Evolutionary conservation across 2,329 filamentous ascomycete species (phyloP).

Genomic region (Colletotrichum musae): DNA sequence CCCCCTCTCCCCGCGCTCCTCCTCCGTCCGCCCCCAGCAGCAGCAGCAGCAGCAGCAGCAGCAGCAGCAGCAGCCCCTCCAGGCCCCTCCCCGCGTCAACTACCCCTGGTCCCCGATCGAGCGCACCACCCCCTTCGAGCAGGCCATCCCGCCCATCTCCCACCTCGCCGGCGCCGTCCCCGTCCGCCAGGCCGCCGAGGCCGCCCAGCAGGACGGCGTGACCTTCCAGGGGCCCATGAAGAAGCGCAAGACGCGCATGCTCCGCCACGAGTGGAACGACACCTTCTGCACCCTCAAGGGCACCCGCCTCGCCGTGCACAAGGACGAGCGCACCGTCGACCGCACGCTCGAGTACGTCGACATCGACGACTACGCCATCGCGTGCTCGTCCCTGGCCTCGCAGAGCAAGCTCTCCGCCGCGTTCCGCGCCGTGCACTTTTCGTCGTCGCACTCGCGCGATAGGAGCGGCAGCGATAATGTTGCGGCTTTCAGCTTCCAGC

Average conservation of each 20-base stretch:
- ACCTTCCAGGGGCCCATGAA: constrained; percentile 91
- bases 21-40: constrained; percentile 43
- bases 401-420: constrained; percentile 87
- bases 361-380: constrained; percentile 90
- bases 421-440: constrained; percentile 83
- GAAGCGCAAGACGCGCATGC: constrained; percentile 90
- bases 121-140: constrained; percentile 60
- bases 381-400: constrained; percentile 82
- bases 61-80: constrained; percentile 52
- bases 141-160: constrained; percentile 55
- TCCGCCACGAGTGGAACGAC: constrained; percentile 94
- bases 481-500: constrained; percentile 86
- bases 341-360: constrained; percentile 84
- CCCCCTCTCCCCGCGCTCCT: constrained; percentile 51
- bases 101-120: constrained; percentile 71
- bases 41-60: constrained; percentile 48
- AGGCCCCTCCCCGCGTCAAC: constrained; percentile 67
- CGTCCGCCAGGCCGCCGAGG: constrained; percentile 44
- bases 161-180: constrained; percentile 41
- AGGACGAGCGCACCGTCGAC: constrained; percentile 66
- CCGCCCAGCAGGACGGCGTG: constrained; percentile 63
- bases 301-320: constrained; percentile 82
- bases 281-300: constrained; percentile 90
- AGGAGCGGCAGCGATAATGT: constrained; percentile 72
- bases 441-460: constrained; percentile 64